Conservation (phyloP, 2,329 filamentous ascomycete species). For the Sphaerulina vaccinii region DNA sequence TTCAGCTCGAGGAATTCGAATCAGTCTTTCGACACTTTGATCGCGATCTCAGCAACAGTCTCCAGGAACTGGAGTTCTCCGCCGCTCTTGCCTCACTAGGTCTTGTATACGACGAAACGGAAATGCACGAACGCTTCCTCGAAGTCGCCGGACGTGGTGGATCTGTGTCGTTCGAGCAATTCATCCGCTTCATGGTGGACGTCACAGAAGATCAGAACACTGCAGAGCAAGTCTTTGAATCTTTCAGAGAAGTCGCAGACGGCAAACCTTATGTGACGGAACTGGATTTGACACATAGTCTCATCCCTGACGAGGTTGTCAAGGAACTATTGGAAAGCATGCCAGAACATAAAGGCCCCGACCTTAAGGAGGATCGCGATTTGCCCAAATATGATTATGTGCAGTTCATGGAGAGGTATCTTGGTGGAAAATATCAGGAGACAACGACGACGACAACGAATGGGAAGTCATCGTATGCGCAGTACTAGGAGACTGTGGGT, state of each 20-base stretch:
- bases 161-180: slow-evolving; percentile 90
- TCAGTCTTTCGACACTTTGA: slow-evolving; percentile 98
- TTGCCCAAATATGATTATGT: slow-evolving; percentile 94
- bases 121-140: slow-evolving; percentile 94
- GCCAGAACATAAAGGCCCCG: slow-evolving; percentile 78
- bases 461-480: slow-evolving; percentile 14
- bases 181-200: slow-evolving; percentile 98
- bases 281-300: slow-evolving; percentile 88
- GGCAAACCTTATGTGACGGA: slow-evolving; percentile 99
- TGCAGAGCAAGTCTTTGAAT: slow-evolving; percentile 97
- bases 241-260: slow-evolving; percentile 94
- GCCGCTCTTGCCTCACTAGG: slow-evolving; percentile 93
- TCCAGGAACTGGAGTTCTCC: slow-evolving; percentile 93
- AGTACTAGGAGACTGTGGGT: background rate
- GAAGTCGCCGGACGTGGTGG: slow-evolving; percentile 73
- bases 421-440: slow-evolving; percentile 26
- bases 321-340: slow-evolving; percentile 87
- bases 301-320: slow-evolving; percentile 96
- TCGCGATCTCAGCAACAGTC: slow-evolving; percentile 82
- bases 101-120: slow-evolving; percentile 91
- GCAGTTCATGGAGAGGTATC: slow-evolving; percentile 83
- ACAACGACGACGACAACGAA: slow-evolving; percentile 9
- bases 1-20: slow-evolving; percentile 97
- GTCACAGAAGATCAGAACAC: slow-evolving; percentile 99
- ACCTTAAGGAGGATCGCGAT: slow-evolving; percentile 80